Base-by-base conservation (phyloP, 352 stramenopile genomes). In the Aphanomyces stellatus region DNA sequence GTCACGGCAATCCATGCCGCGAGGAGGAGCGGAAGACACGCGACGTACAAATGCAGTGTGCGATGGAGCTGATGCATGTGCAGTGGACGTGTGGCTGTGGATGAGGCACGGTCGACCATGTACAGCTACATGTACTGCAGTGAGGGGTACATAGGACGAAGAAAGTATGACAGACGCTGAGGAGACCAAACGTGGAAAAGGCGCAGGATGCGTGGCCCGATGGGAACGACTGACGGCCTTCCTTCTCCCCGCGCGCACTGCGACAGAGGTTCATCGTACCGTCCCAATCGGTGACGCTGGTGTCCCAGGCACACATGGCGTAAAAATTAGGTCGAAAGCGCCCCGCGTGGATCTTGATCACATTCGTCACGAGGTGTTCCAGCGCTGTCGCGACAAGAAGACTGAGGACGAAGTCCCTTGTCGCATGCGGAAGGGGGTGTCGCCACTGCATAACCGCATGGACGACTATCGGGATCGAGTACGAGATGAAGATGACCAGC, bases 251-350 rank as follows among this genome's bases (percentile, higher is more conserved):
- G 30, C 71, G 69, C 0, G 25, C 24, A 42, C 75, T 53, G 28
- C 72, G 75, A 71, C 82, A 91, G 48, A 89, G 56, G 62, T 91
- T 81, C 15, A 70, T 76, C 33, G 73, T 62, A 51, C 82, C 81
- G 67, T 91, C 82, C 82, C 82, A 91, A n/a, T n/a, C n/a, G 19
- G 82, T 67, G 25, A 82, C 65, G 53, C 76, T 64, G 49, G 74
- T 78, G 53, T 88, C 70, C 82, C 82, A 91, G 48, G 75, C 76
- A 49, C 82, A 89, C 78, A 89, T 88, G 56, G 81, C 75, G 69
- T 82, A 87, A 65, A 88, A 91, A 65, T 76, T 82, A 34, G 82
- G 82, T 4, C 82, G 79, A 53, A 91, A 88, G 31, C 82, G 76
- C 2, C 80, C 82, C 0, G 80, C 75, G 61, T 80, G 75, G 67